These are phyloP conservation scores for Rhizoclosmatium globosum DNA, from an alignment of 192 early-diverging fungal species.

Conservation along the genomic window DNA sequence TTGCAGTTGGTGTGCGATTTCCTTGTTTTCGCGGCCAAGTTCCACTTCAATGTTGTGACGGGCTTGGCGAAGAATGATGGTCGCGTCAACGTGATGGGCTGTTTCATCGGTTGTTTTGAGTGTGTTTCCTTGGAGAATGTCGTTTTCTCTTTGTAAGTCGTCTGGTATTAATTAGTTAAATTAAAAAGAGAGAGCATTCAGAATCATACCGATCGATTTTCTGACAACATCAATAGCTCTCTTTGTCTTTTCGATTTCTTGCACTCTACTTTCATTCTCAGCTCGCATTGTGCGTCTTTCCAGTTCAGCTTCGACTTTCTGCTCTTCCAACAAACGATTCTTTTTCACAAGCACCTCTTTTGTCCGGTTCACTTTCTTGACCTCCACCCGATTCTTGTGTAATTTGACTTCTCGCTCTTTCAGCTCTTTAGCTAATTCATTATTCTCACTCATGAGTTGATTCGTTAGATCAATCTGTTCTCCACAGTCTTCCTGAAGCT, in stretches of 20 bases:
- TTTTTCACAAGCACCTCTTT: constrained; percentile 64
- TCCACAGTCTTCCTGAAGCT: constrained; percentile 65
- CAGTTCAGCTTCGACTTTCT: constrained; percentile 59
- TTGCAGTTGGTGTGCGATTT: constrained; percentile 39
- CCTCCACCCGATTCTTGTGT: constrained; percentile 52
- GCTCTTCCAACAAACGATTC: constrained; percentile 62
- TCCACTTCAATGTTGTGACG: constrained; percentile 67
- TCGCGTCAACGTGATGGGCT: constrained; percentile 38
- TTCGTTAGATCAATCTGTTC: constrained; percentile 61
- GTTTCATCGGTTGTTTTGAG: constrained; percentile 54
- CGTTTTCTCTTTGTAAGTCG: constrained; percentile 60
- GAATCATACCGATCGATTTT: constrained; percentile 47
- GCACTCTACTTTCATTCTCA: constrained; percentile 49
- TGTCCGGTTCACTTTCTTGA: constrained; percentile 57
- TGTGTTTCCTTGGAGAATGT: constrained; percentile 55
- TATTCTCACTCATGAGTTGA: constrained; percentile 60
- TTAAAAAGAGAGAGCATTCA: no score
- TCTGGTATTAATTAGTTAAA: not conserved
- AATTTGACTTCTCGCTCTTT: constrained; percentile 55
- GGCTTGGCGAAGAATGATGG: constrained; percentile 54
- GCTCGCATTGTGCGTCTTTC: constrained; percentile 54
- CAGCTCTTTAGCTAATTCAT: constrained; percentile 47
- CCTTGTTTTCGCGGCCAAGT: constrained; percentile 45
- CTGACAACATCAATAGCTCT: constrained; percentile 52
- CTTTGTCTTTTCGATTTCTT: constrained; percentile 50